These are phyloP conservation scores for Alnus glutinosa DNA, from an alignment of 306 rosid genomes.

Conservation along the genomic window DNA sequence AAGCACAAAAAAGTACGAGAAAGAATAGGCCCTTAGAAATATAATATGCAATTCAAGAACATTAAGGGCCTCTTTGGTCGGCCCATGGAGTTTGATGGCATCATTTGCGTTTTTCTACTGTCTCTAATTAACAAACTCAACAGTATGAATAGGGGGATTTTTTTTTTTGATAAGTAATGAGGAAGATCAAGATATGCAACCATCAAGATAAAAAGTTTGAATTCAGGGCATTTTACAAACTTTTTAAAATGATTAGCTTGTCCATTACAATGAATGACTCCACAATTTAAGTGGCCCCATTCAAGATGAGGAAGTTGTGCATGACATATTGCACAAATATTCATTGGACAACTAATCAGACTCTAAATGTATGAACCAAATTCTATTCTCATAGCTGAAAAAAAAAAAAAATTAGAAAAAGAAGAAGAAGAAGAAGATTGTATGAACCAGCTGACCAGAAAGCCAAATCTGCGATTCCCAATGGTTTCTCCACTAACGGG, in stretches of 20 bases:
- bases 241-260: background rate
- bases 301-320: background rate
- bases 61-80: background rate
- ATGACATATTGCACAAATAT: background rate
- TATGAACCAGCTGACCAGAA: constrained; percentile 59
- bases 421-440: background rate
- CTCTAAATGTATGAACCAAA: background rate
- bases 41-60: background rate
- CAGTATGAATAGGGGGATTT: background rate
- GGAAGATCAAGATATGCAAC: background rate
- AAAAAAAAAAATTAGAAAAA: background rate
- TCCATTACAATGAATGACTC: background rate
- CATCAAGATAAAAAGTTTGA: background rate
- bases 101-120: background rate
- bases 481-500: constrained; percentile 43
- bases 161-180: too few relatives aligned
- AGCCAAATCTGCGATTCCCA: constrained; percentile 75
- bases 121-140: background rate
- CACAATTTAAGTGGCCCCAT: background rate
- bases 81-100: constrained; percentile 1
- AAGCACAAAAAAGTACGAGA: constrained; percentile 23
- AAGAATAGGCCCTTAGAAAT: constrained; percentile 21
- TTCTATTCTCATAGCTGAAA: background rate
- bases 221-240: background rate
- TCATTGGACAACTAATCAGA: background rate